Base-by-base conservation (phyloP, 169 alveolate genomes). In the Besnoitia besnoiti region DNA sequence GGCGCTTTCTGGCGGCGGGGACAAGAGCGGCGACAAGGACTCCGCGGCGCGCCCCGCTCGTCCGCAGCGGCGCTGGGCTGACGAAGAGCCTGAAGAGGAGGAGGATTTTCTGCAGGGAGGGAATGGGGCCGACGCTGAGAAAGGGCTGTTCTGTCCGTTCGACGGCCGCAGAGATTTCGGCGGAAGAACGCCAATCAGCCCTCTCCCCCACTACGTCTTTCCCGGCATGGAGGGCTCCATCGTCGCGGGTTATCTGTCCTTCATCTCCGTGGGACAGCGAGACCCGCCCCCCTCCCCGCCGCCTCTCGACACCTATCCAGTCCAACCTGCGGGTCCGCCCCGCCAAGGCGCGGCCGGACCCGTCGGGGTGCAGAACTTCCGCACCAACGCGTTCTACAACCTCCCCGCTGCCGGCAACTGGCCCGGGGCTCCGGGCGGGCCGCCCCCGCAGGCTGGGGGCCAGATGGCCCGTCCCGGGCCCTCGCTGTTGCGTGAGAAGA, bases 241-340 rank as follows among this genome's bases (percentile, higher is more conserved):
- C 37, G 89, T 44, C 75, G 89, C 89, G 27, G 89, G 75, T 24
- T 82, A 27, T 46, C 89, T 49, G 33, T 44, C 62, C 46, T 82
- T 82, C 46, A 44, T 49, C 46, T 50, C 89, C 24, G 44, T 49
- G 33, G 62, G 62, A 44, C 42, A 21, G 75, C 90, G 90, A 12
- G 90, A 10, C 14, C 90, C 90, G 44, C 90, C 90, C 40, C 90
- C 90, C 75, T 33, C 62, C 27, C 90, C 90, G 42, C 90, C 90
- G 75, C 62, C 85, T 10, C 16, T 27, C 40, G 35, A 24, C n/a
- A 0, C 85, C 59, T 37, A 39, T 39, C 62, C 62, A 27, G 61
- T 84, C 12, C 84, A 55, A 8, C 85, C 62, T 14, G 84, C 62
- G 46, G 85, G 85, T 44, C 73, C 91, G 37, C 85, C 85, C 42